A percentile compares a stretch with the other conserved stretches of the same genome.
These are phyloP conservation scores for Solanum lycopersicoides DNA, from an alignment of 257 asterid species.

Conservation along the genomic window DNA sequence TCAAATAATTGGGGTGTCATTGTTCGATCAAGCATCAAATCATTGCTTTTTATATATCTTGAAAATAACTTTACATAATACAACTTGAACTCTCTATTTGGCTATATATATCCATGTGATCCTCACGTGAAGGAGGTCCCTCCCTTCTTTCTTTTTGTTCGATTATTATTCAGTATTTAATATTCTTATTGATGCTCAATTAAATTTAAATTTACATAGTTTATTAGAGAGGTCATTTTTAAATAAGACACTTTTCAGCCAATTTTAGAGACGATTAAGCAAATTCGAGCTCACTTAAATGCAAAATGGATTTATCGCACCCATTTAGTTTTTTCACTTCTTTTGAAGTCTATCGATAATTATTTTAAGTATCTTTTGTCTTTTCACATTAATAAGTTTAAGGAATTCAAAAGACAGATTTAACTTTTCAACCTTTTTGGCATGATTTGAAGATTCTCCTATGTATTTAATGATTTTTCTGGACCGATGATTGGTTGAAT, in stretches of 20 bases:
- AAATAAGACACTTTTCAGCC: background rate
- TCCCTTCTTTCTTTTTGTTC: background rate
- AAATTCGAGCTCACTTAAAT: too few relatives aligned
- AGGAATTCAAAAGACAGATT: too few relatives aligned
- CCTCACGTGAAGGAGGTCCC: constrained; percentile 3
- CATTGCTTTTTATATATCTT: background rate
- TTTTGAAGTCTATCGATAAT: too few relatives aligned
- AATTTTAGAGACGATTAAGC: too few relatives aligned
- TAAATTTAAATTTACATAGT: background rate
- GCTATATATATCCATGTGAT: background rate
- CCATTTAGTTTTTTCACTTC: background rate
- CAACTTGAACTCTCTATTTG: background rate
- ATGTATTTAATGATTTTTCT: too few relatives aligned
- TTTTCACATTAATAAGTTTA: background rate
- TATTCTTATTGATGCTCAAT: background rate
- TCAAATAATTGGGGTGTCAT: background rate
- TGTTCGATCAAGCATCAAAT: background rate
- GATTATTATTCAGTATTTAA: fast-evolving
- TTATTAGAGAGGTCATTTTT: background rate
- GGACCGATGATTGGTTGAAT: background rate
- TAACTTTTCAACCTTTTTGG: too few relatives aligned
- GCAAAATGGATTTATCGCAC: background rate
- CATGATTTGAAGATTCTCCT: background rate
- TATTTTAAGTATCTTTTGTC: background rate
- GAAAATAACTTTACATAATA: background rate